A percentile compares a stretch with the other conserved stretches of the same genome.
phyloP scores from a whole-genome alignment of 345 rosid genomes.

The Salix dunnii region DNA sequence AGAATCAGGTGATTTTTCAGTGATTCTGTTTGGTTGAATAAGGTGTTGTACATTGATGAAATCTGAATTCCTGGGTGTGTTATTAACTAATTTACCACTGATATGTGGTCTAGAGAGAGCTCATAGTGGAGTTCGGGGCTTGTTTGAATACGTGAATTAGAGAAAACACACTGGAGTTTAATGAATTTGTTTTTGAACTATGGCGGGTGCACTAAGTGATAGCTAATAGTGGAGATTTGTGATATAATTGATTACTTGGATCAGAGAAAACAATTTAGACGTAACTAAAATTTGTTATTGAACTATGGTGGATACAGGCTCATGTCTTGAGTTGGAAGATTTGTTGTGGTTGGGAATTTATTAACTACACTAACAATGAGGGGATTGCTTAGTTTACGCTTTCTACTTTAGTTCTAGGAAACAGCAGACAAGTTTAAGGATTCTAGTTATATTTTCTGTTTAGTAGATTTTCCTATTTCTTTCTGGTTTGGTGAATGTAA shows the following conservation, averaged over 20 bases:
- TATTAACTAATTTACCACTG: background rate
- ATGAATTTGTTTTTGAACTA: background rate
- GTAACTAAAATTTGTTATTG: background rate
- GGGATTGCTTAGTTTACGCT: too few relatives aligned
- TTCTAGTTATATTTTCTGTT: background rate
- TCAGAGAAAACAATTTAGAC: background rate
- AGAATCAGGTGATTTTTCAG: conserved; percentile 47
- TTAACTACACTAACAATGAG: too few relatives aligned
- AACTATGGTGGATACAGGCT: background rate
- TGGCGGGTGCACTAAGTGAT: background rate
- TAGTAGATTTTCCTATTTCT: background rate
- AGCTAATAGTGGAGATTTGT: background rate
- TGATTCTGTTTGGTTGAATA: background rate
- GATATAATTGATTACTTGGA: background rate
- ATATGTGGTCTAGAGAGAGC: background rate
- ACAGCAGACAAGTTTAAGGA: background rate
- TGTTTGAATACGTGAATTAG: background rate
- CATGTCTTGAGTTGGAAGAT: background rate
- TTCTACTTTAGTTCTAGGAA: background rate
- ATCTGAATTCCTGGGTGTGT: background rate
- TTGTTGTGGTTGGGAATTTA: background rate
- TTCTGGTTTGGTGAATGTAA: background rate
- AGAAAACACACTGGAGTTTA: background rate
- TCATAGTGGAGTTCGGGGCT: background rate
- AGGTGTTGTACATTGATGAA: conserved; percentile 9